Evolutionary conservation across 225 moss, liverwort and hornwort species (phyloP).

Genomic region (Climacium dendroides): DNA sequence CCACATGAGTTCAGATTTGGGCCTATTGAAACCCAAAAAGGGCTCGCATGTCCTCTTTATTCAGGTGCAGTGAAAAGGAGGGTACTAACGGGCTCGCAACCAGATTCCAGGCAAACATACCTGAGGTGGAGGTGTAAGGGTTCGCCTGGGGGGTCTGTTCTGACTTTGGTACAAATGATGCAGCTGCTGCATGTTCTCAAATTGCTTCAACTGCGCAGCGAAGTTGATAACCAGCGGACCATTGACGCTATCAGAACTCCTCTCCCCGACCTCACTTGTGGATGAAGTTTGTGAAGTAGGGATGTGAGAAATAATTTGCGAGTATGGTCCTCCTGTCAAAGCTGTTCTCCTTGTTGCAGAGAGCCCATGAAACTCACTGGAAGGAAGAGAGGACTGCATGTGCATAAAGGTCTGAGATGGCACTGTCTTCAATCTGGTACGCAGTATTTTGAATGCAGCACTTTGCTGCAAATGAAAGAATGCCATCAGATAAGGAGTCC

Average conservation of each 20-base stretch:
- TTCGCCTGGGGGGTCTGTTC: conserved; percentile 47
- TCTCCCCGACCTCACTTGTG: conserved; percentile 51
- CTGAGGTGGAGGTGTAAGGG: conserved; percentile 49
- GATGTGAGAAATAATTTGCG: conserved; percentile 82
- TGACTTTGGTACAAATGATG: conserved; percentile 75
- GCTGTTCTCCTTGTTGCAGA: conserved; percentile 79
- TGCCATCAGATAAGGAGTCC: neutral
- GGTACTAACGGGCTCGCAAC: neutral
- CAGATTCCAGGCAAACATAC: conserved; percentile 7
- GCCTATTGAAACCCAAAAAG: neutral
- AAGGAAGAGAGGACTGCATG: conserved; percentile 47
- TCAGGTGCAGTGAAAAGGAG: neutral
- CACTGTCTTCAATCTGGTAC: conserved; percentile 88
- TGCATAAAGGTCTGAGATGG: conserved; percentile 71
- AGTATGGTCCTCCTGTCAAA: conserved; percentile 66
- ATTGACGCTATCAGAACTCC: conserved; percentile 34
- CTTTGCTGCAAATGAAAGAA: conserved; percentile 64
- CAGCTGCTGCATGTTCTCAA: conserved; percentile 85
- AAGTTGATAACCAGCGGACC: conserved; percentile 75
- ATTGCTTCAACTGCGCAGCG: conserved; percentile 67
- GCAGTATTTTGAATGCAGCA: conserved; percentile 91
- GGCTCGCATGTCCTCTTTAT: neutral
- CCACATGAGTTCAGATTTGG: neutral
- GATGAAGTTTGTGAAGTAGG: conserved; percentile 46
- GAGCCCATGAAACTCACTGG: conserved; percentile 57